A percentile compares a stretch with the other conserved stretches of the same genome.
phyloP scores from a whole-genome alignment of 352 stramenopile genomes.

The Globisporangium nagaii region DNA sequence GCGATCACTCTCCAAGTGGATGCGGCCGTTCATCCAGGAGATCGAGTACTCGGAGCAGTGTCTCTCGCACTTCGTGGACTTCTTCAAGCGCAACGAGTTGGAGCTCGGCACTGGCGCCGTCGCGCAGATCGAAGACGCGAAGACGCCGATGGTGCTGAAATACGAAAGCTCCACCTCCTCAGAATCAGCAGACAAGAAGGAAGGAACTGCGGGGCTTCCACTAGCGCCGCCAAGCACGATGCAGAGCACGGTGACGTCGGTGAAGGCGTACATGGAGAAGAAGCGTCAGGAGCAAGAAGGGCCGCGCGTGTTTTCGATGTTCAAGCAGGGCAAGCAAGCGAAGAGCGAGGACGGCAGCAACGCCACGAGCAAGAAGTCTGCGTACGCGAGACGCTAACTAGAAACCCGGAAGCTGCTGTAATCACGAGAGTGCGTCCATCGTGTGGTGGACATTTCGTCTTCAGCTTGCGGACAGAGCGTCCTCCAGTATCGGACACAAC shows the following conservation, averaged over 20 bases:
- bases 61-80: constrained; percentile 50
- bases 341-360: background rate
- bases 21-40: constrained; percentile 65
- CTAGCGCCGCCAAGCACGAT: constrained; percentile 5
- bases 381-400: background rate
- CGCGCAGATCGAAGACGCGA: background rate
- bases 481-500: no score
- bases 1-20: constrained; percentile 76
- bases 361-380: background rate
- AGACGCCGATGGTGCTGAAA: constrained; percentile 23
- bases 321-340: constrained; percentile 7
- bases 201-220: background rate
- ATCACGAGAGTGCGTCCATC: no score
- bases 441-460: no score
- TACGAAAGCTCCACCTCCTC: constrained; percentile 26
- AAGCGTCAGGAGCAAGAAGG: constrained; percentile 4
- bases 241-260: constrained; percentile 18
- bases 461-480: no score
- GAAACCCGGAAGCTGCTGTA: no score
- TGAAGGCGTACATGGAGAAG: constrained; percentile 28
- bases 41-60: constrained; percentile 63
- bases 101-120: constrained; percentile 25
- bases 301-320: constrained; percentile 14
- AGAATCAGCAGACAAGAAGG: background rate
- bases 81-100: constrained; percentile 53